Base-by-base conservation (phyloP, 2,329 filamentous ascomycete species). In the Orbilia quercus region DNA sequence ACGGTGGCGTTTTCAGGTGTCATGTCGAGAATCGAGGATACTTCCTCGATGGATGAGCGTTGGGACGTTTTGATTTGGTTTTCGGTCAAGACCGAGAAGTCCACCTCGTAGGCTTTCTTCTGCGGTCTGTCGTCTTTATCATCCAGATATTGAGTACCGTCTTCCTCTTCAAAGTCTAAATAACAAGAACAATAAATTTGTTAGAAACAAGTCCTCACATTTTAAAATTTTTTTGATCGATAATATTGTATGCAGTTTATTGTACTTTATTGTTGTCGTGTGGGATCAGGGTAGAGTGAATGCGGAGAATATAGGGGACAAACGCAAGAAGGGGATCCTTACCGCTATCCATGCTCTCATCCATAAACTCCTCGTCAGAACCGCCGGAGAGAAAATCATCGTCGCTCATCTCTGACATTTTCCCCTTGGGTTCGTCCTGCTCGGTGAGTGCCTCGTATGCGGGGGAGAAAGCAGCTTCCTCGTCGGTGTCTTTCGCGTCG, bases 1-100 rank as follows among this genome's bases (percentile, higher is more conserved):
- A 99, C 97, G 22, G 93, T 94, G 0, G 91, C 89, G 75, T 95
- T 91, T 81, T 98, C 95, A 77, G 91, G 90, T 14, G 91, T 88
- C 79, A 97, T 89, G 71, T 93, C 91, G 36, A 99, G 85, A 75
- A 99, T 94, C 83, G 90, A 90, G 75, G 95, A 92, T 72, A 98
- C 92, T 79, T 98, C 93, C 77, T 90, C 85, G 77, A 99, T 87
- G 81, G 97, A 90, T 63, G 89, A 87, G 77, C 93, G 88, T 80
- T 99, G 95, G 79, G 96, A 91, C 34, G 83, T 84, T 79, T 95
- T 89, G 66, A 99, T 96, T 78, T 96, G 91, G 53, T 82, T 79
- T 0, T 95, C 93, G 74, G 88, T 86, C 79, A 90, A 89, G 31
- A 98, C 91, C 77, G 88, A 92, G 84, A 88, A 96, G 38, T 91